Evolutionary conservation across 257 asterid species (phyloP).

Genomic region (Solanum lycopersicoides): DNA sequence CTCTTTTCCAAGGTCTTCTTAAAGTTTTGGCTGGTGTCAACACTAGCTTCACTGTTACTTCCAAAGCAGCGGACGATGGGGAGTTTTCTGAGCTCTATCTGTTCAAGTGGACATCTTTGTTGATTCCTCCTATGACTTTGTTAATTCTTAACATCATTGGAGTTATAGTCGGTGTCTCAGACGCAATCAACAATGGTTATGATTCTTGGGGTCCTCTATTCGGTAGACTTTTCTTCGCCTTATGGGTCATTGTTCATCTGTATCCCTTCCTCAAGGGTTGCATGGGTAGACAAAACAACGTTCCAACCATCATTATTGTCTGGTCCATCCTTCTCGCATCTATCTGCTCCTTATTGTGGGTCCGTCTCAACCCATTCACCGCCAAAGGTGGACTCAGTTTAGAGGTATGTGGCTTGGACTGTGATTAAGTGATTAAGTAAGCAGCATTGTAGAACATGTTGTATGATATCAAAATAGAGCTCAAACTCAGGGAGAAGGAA

Average conservation of each 20-base stretch:
- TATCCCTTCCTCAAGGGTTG: constrained; percentile 97
- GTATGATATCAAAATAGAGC: constrained; percentile 5
- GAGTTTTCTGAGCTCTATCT: constrained; percentile 80
- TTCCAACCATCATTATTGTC: constrained; percentile 84
- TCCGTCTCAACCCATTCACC: constrained; percentile 78
- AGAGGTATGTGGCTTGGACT: constrained; percentile 91
- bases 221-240: constrained; percentile 85
- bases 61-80: constrained; percentile 94
- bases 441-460: constrained; percentile 23
- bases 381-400: constrained; percentile 52
- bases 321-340: constrained; percentile 97
- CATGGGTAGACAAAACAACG: constrained; percentile 74
- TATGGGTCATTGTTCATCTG: constrained; percentile 90
- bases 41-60: constrained; percentile 93
- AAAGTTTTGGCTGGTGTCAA: constrained; percentile 82
- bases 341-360: constrained; percentile 84
- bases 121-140: constrained; percentile 87
- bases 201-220: constrained; percentile 96
- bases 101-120: constrained; percentile 88
- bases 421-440: constrained; percentile 60
- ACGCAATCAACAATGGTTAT: constrained; percentile 84
- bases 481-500: constrained; percentile 7
- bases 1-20: constrained; percentile 90
- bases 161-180: constrained; percentile 70
- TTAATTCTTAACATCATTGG: constrained; percentile 80